phyloP scores from a whole-genome alignment of 2,329 filamentous ascomycete species.

The Anthostomella pinea region DNA sequence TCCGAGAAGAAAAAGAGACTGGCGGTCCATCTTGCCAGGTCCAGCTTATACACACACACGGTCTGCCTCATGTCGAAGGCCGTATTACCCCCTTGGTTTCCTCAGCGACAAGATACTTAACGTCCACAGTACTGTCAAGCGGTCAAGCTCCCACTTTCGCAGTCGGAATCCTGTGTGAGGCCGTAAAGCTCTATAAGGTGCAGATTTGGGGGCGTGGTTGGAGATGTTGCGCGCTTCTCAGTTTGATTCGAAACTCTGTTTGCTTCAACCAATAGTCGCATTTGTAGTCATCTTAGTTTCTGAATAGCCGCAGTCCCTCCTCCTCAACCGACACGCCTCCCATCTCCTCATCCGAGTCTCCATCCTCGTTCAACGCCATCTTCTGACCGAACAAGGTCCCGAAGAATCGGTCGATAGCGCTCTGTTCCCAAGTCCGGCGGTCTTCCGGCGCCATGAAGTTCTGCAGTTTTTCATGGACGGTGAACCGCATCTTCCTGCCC shows the following conservation, averaged over 20 bases:
- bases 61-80: too few species aligned
- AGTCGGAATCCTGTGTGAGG: too few species aligned
- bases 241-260: not conserved
- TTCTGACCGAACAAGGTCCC: constrained; percentile 71
- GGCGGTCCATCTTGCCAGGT: too few species aligned
- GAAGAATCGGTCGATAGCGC: constrained; percentile 75
- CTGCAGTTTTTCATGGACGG: constrained; percentile 93
- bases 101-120: too few species aligned
- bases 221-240: too few species aligned
- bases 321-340: constrained; percentile 51
- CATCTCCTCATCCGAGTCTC: constrained; percentile 48
- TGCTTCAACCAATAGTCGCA: not conserved
- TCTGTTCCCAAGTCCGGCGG: constrained; percentile 72
- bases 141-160: too few species aligned
- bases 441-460: constrained; percentile 97
- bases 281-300: constrained; percentile 12
- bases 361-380: constrained; percentile 60
- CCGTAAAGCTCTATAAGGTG: not conserved
- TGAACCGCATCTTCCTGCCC: constrained; percentile 89
- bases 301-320: constrained; percentile 53
- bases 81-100: too few species aligned
- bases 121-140: too few species aligned
- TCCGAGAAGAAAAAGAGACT: too few species aligned
- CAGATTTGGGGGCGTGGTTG: too few species aligned
- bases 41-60: too few species aligned